Percentiles rank a stretch among this genome's conserved stretches.
These are phyloP conservation scores for Leishmania mexicana DNA, from an alignment of 208 protist genomes.

Conservation along the genomic window DNA sequence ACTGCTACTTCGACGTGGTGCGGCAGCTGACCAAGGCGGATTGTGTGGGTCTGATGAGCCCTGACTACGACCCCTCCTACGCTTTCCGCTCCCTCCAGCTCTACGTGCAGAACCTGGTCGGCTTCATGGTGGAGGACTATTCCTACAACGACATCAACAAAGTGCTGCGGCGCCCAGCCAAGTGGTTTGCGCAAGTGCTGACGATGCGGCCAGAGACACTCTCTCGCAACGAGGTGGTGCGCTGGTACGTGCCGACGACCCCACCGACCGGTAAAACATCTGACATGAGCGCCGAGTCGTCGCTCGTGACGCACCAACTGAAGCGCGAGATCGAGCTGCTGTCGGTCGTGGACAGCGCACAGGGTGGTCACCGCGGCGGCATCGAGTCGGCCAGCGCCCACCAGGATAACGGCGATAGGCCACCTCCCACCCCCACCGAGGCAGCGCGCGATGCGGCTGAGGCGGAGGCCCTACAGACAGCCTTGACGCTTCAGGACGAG, in stretches of 20 bases:
- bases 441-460: constrained; percentile 17
- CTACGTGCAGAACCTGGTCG: constrained; percentile 86
- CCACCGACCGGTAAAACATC: constrained; percentile 19
- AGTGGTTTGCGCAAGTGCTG: constrained; percentile 81
- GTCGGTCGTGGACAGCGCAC: constrained; percentile 33
- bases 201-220: constrained; percentile 82
- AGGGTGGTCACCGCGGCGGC: constrained; percentile 28
- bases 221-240: constrained; percentile 41
- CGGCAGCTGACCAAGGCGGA: constrained; percentile 60
- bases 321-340: constrained; percentile 44
- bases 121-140: constrained; percentile 85
- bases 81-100: constrained; percentile 70
- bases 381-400: constrained; percentile 29
- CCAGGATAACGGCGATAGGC: constrained; percentile 10
- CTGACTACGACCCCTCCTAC: constrained; percentile 63
- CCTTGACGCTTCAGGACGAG: constrained; percentile 71
- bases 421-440: constrained; percentile 18
- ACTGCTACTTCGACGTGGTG: constrained; percentile 62
- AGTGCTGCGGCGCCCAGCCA: constrained; percentile 71
- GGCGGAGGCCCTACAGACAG: constrained; percentile 43
- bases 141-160: constrained; percentile 87
- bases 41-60: constrained; percentile 63
- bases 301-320: constrained; percentile 30
- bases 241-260: constrained; percentile 33
- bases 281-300: constrained; percentile 21